phyloP scores from a whole-genome alignment of 306 rosid species.

The Bauhinia variegata region DNA sequence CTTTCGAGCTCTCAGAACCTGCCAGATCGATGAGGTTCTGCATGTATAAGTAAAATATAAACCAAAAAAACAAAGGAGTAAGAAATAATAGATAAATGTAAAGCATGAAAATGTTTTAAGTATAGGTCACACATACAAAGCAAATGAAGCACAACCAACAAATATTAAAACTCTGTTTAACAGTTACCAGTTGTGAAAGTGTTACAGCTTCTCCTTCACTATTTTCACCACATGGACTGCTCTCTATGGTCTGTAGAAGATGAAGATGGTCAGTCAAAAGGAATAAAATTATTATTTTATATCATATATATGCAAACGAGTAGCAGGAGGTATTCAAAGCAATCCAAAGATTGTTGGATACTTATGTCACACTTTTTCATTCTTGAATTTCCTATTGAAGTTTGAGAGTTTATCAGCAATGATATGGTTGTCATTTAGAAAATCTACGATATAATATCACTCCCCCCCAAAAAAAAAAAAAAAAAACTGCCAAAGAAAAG shows the following conservation, averaged over 20 bases:
- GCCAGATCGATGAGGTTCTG: conserved; percentile 99
- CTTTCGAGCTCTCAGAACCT: conserved; percentile 99
- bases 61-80: conserved; percentile 37
- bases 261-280: conserved; percentile 31
- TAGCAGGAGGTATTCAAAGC: background rate
- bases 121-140: conserved; percentile 30
- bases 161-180: conserved; percentile 19
- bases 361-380: too few species aligned
- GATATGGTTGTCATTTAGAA: too few species aligned
- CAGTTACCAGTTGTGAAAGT: conserved; percentile 86
- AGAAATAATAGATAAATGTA: conserved; percentile 29
- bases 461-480: too few species aligned
- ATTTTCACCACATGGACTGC: conserved; percentile 90
- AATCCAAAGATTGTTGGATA: too few species aligned
- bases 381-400: too few species aligned
- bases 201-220: conserved; percentile 91
- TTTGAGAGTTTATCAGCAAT: too few species aligned
- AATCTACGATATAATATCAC: too few species aligned
- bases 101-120: conserved; percentile 27
- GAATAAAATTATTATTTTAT: conserved; percentile 22
- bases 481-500: too few species aligned
- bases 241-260: conserved; percentile 84
- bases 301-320: conserved; percentile 3
- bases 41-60: conserved; percentile 61
- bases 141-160: conserved; percentile 37